phyloP scores from a whole-genome alignment of 352 stramenopile genomes.

The Pythium biforme region DNA sequence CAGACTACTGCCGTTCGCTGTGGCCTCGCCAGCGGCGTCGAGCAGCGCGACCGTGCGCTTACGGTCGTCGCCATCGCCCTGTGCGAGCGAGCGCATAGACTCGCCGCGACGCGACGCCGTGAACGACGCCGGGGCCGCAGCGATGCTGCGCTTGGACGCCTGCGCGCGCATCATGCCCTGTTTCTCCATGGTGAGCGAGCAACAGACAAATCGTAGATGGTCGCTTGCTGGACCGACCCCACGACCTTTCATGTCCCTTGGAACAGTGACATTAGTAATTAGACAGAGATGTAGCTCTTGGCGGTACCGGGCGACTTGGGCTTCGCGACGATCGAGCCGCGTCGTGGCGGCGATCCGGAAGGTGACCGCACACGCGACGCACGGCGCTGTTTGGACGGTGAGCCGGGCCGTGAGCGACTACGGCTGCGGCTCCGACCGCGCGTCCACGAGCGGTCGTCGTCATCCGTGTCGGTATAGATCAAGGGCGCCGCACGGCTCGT shows the following conservation, averaged over 20 bases:
- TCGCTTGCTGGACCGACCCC: not conserved
- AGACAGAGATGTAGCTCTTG: conserved; percentile 19
- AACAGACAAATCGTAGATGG: too few relatives aligned
- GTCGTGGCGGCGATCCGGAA: conserved; percentile 24
- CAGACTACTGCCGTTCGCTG: not conserved
- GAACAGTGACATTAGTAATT: not conserved
- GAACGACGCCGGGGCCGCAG: conserved; percentile 3
- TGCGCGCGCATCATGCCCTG: conserved; percentile 11
- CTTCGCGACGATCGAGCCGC: not conserved
- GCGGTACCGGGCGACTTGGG: not conserved
- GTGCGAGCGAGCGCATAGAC: not conserved
- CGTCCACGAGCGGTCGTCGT: not conserved
- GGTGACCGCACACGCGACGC: conserved; percentile 14
- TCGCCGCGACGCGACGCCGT: conserved; percentile 7
- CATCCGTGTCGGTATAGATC: not conserved
- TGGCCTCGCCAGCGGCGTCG: not conserved
- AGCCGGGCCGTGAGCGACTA: conserved; percentile 14
- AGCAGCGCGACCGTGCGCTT: not conserved
- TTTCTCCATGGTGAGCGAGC: conserved; percentile 23
- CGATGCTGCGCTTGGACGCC: conserved; percentile 15
- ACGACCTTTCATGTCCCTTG: conserved; percentile 13
- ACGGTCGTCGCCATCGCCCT: conserved; percentile 1
- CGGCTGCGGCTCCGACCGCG: conserved; percentile 6
- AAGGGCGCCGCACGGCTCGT: conserved; percentile 9
- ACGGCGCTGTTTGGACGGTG: conserved; percentile 11